Conservation (phyloP, 108 stramenopile genomes). For the Pseudonitzschia multiseries region DNA sequence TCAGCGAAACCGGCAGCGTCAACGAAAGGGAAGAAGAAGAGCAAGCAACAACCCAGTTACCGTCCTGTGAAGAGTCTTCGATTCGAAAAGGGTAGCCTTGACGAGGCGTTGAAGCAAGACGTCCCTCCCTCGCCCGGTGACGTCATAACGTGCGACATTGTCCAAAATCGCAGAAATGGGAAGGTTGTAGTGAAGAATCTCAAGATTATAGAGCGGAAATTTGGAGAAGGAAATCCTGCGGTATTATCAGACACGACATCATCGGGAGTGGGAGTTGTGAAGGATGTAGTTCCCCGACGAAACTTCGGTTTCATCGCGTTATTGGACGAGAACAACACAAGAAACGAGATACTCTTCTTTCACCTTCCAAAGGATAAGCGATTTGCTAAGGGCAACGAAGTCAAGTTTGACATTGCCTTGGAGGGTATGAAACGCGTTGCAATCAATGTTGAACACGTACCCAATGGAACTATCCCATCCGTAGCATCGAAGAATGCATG, state of each 20-base stretch:
- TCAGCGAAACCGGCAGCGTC: conserved; percentile 3
- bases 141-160: conserved; percentile 55
- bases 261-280: conserved; percentile 58
- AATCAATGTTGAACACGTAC: conserved; percentile 49
- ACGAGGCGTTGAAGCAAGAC: conserved; percentile 42
- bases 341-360: conserved; percentile 68
- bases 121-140: conserved; percentile 59
- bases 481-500: conserved; percentile 58
- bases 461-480: conserved; percentile 56
- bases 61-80: conserved; percentile 38
- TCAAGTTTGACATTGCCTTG: conserved; percentile 59
- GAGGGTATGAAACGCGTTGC: conserved; percentile 70
- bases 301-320: conserved; percentile 81
- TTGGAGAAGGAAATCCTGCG: neutral
- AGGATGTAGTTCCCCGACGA: conserved; percentile 62
- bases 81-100: conserved; percentile 57
- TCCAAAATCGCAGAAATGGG: conserved; percentile 57
- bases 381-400: conserved; percentile 68
- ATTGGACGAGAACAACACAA: conserved; percentile 59
- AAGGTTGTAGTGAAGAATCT: conserved; percentile 47
- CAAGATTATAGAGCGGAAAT: conserved; percentile 50
- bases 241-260: conserved; percentile 14
- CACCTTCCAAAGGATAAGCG: conserved; percentile 41
- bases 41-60: conserved; percentile 4
- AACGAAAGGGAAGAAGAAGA: conserved; percentile 11